Conservation (phyloP, 495 filamentous ascomycete genomes). For the Aspergillus taichungensis region DNA sequence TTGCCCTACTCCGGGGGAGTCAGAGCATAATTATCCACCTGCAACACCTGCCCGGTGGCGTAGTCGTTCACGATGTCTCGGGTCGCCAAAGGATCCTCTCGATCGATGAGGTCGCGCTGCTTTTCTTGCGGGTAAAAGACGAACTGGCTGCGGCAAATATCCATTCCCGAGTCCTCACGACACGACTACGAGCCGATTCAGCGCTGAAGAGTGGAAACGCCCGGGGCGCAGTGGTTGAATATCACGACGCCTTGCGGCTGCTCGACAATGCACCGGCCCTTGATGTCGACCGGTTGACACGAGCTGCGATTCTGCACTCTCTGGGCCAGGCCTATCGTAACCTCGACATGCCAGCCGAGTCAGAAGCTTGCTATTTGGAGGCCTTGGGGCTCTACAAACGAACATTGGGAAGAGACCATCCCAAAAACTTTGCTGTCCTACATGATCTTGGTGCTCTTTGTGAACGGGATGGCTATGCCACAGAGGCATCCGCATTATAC, state of each 20-base stretch:
- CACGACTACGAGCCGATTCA: slow-evolving; percentile 13
- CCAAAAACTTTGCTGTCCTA: slow-evolving; percentile 18
- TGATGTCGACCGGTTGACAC: slow-evolving; percentile 16
- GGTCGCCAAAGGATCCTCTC: slow-evolving; percentile 21
- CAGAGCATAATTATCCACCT: slow-evolving; percentile 20
- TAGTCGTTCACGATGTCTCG: slow-evolving; percentile 20
- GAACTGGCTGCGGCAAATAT: slow-evolving; percentile 9
- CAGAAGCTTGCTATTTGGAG: slow-evolving; percentile 21
- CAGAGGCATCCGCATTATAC: slow-evolving; percentile 22
- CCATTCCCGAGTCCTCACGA: slow-evolving; percentile 10
- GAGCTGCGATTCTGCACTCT: slow-evolving; percentile 18
- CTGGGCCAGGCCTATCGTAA: slow-evolving; percentile 18
- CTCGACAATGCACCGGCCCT: slow-evolving; percentile 14
- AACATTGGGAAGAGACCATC: slow-evolving; percentile 18
- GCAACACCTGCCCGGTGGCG: slow-evolving; percentile 17
- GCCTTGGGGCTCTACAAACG: slow-evolving; percentile 20
- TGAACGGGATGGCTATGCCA: slow-evolving; percentile 23
- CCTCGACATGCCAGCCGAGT: slow-evolving; percentile 16
- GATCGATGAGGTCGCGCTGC: slow-evolving; percentile 20
- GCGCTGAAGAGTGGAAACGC: slow-evolving; percentile 14
- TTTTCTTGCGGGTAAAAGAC: slow-evolving; percentile 18
- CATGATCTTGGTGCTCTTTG: slow-evolving; percentile 21
- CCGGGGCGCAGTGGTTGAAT: slow-evolving; percentile 15
- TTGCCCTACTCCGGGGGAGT: slow-evolving; percentile 11
- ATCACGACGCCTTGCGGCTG: slow-evolving; percentile 17